Base-by-base conservation (phyloP, 345 rosid genomes). In the Eutrema heterophyllum region DNA sequence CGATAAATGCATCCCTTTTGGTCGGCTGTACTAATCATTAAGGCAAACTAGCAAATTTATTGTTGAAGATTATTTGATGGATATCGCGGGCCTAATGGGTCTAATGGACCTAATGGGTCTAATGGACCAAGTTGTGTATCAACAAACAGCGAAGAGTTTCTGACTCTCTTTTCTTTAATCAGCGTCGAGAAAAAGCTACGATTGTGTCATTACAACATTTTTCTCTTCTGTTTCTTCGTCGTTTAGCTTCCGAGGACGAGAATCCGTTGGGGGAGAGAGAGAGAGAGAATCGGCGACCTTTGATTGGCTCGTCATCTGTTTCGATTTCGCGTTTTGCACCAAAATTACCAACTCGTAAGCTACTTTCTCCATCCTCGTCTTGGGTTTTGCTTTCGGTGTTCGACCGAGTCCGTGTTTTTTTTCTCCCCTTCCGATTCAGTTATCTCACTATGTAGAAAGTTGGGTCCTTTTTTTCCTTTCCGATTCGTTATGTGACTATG, bases 141-240 rank as follows among this genome's bases (percentile, higher is more conserved):
- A 41, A 21, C 10, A 29, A 10, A 24, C 40, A 46, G n/a, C 6
- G 1, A 48, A 32, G 35, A 38, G 50, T 65, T 21, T 15, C 0
- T n/a, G 39, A 67, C 45, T 72, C 54, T 15, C 38, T 32, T 56
- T 24, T 33, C 43, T 72, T 21, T 21, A 21, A 21, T 21, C 75
- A 64, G 83, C 83, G 81, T 77, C 62, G 63, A 72, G 59, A 29
- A 73, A 64, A 81, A 81, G 84, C 84, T 43, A 70, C 52, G 52
- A 70, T 65, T 64, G 26, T 61, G 12, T 52, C 24, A 44, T 52
- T 64, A 9, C 61, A 30, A 27, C 71, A 66, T 56, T 64, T 21
- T 53, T 39, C 43, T 36, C 50, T 46, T 45, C 24, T 45, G 44
- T 46, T 45, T 64, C 64, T 53, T 77, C 72, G 61, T 76, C 64